These are phyloP conservation scores for Bryum argenteum DNA, from an alignment of 225 moss, liverwort and hornwort species.

Conservation along the genomic window DNA sequence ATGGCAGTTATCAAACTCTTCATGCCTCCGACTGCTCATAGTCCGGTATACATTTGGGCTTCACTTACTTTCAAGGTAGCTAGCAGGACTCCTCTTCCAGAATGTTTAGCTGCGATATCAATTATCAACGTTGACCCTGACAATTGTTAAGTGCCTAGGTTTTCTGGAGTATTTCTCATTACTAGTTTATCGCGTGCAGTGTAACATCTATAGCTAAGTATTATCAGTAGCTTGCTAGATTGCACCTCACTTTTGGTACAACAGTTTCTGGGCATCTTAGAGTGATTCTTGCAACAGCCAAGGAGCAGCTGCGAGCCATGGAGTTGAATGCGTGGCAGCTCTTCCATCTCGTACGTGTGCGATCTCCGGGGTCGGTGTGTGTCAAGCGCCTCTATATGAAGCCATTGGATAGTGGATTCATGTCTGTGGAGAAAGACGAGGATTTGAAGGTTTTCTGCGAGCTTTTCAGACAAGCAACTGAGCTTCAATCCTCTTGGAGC, in stretches of 20 bases:
- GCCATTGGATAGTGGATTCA: slow-evolving; percentile 23
- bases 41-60: slow-evolving; percentile 1
- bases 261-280: slow-evolving; percentile 18
- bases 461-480: slow-evolving; percentile 54
- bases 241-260: slow-evolving; percentile 7
- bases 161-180: too few relatives aligned
- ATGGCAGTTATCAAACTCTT: not conserved
- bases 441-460: slow-evolving; percentile 54
- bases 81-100: not conserved
- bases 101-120: not conserved
- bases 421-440: slow-evolving; percentile 32
- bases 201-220: not conserved
- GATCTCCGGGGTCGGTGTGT: slow-evolving; percentile 63
- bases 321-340: slow-evolving; percentile 88
- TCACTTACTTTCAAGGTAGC: slow-evolving; percentile 2
- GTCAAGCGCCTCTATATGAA: slow-evolving; percentile 36
- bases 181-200: not conserved
- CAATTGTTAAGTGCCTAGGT: too few relatives aligned
- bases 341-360: slow-evolving; percentile 54
- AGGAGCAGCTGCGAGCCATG: slow-evolving; percentile 72
- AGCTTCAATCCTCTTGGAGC: slow-evolving; percentile 62
- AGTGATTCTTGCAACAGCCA: slow-evolving; percentile 42
- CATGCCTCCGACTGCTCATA: not conserved
- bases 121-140: too few relatives aligned
- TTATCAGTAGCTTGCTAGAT: slow-evolving; percentile 12